A percentile compares a stretch with the other conserved stretches of the same genome.
phyloP scores from a whole-genome alignment of 2,329 filamentous ascomycete species.

The Knufia petricola region DNA sequence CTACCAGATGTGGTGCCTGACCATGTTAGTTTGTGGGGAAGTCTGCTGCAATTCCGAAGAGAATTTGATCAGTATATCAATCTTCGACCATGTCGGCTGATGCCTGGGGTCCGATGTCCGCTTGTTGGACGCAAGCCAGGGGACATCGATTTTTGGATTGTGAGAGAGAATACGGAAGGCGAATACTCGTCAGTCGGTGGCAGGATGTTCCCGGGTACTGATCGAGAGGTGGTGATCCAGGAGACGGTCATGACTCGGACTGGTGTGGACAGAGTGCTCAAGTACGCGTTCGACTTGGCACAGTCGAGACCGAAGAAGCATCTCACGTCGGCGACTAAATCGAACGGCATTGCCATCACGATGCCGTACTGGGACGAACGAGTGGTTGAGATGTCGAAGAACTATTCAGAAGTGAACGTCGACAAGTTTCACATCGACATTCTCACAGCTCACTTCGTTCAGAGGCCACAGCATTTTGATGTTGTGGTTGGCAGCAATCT shows the following conservation, averaged over 20 bases:
- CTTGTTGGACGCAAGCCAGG: conserved; percentile 38
- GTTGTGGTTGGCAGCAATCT: conserved; percentile 95
- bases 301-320: conserved; percentile 86
- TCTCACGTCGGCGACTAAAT: conserved; percentile 99
- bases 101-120: conserved; percentile 44
- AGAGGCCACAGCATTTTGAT: conserved; percentile 90
- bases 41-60: conserved; percentile 47
- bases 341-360: conserved; percentile 91
- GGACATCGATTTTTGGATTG: conserved; percentile 52
- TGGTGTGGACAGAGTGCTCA: conserved; percentile 87
- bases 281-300: conserved; percentile 96
- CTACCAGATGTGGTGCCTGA: conserved; percentile 41
- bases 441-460: conserved; percentile 97
- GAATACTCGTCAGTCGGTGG: conserved; percentile 83
- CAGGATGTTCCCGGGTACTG: conserved; percentile 20
- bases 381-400: conserved; percentile 68
- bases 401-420: conserved; percentile 89
- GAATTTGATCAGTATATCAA: conserved; percentile 50
- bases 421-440: conserved; percentile 98
- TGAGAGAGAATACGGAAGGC: conserved; percentile 98
- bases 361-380: conserved; percentile 45
- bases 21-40: conserved; percentile 48
- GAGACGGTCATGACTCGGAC: conserved; percentile 90
- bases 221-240: conserved; percentile 80
- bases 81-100: conserved; percentile 44